A percentile compares a stretch with the other conserved stretches of the same genome.
Conservation (phyloP, 2,329 filamentous ascomycete genomes). For the Colletotrichum magnum region DNA sequence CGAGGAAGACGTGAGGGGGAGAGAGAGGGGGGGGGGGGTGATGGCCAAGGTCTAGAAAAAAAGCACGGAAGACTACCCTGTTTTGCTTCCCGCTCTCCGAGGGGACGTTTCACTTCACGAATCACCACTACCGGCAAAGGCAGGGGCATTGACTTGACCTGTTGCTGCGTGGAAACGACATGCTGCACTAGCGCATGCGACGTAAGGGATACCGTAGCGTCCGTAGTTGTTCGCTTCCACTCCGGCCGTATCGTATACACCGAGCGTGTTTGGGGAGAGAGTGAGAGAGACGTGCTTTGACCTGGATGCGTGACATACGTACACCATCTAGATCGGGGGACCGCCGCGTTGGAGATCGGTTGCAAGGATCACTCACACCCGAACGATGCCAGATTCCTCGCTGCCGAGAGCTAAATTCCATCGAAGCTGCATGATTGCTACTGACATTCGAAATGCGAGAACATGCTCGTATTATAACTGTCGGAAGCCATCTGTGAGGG, state of each 20-base stretch:
- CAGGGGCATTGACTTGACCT: slow-evolving; percentile 10
- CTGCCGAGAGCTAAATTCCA: background rate
- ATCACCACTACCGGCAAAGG: background rate
- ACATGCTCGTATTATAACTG: background rate
- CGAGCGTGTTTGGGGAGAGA: background rate
- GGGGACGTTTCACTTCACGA: slow-evolving; percentile 24
- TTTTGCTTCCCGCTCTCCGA: slow-evolving; percentile 18
- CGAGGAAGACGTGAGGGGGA: background rate
- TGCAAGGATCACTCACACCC: too few species aligned
- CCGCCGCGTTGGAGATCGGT: too few species aligned
- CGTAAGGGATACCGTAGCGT: slow-evolving; percentile 14
- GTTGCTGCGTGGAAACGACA: slow-evolving; percentile 6
- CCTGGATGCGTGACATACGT: too few species aligned
- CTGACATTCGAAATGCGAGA: background rate
- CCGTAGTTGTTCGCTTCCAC: background rate
- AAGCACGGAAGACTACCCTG: slow-evolving; percentile 25
- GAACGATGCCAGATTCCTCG: too few species aligned
- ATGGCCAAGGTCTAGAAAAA: background rate
- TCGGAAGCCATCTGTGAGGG: background rate
- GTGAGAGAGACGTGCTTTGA: too few species aligned
- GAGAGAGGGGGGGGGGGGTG: background rate
- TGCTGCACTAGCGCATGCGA: slow-evolving; percentile 17
- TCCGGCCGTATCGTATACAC: slow-evolving; percentile 16
- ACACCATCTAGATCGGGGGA: too few species aligned
- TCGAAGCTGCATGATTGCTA: background rate